Evolutionary conservation across 352 stramenopile genomes (phyloP), one percentile per base, ranked within the genome.

Genomic region (Globisporangium rhizosaccharum): DNA sequence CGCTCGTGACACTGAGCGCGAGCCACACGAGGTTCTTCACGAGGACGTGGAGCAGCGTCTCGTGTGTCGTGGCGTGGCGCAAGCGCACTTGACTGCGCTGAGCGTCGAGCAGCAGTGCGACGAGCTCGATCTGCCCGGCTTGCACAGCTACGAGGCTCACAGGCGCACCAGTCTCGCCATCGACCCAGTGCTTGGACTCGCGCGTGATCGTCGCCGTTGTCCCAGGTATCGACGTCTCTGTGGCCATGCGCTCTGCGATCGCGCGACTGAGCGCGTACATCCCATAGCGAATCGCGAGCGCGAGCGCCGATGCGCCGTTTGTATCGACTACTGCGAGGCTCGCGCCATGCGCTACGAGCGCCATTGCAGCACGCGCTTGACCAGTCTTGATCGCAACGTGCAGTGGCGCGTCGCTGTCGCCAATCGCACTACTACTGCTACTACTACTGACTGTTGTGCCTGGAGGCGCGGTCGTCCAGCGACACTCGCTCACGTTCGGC

Each of bases 301-400:
- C 70, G 37, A 90, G 46, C 4, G 70, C 46, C 6, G 76, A 82
- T 2, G 73, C 61, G 1, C 68, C 71, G 3, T 72, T 61, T 1
- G 62, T 63, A 54, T 88, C 79, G n/a, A 77, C 44, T 10, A 59
- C 52, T 45, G 67, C 61, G n/a, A 84, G 56, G 39, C 79, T 62
- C 3, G 72, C 79, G 53, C 71, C 79, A 55, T 85, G 62, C 0
- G 64, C 62, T 20, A 88, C 79, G 2, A 88, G 60, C 42, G 76
- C 65, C 4, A 61, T 57, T 11, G 79, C 76, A 33, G 75, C 76
- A n/a, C 65, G 50, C 2, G 70, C 52, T 36, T 84, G 57, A 17
- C 79, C 79, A 18, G 70, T 57, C 46, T 88, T 88, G 56, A 88
- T 85, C 18, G 72, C 70, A 26, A 87, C 61, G 30, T 87, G 79